Evolutionary conservation across 768 basidiomycete genomes (phyloP), one percentile per base, ranked within the genome.

Genomic region (Lentinula sp.): DNA sequence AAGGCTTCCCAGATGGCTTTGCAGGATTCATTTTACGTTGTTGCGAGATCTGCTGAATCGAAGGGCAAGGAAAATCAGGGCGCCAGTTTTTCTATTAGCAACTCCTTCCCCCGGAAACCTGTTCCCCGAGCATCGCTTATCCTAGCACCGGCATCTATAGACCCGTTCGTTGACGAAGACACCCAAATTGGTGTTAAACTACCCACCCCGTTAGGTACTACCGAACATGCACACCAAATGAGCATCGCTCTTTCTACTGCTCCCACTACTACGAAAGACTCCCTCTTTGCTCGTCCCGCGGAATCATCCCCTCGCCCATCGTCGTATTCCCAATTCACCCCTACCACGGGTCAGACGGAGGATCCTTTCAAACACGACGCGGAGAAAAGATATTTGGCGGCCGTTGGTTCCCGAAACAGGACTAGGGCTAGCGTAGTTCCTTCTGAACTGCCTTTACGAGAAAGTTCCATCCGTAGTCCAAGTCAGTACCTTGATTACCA

Each of bases 1-100:
- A 33, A 68, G 67, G 63, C 67, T 4, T 64, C 68, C 42, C 61
- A 69, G 57, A 57, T 62, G 35, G 58, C 68, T 55, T 58, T 61
- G 36, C 65, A 67, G 23, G 48, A 60, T 20, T 35, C 48, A 4
- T 9, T 37, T 4, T 20, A 37, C 52, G 32, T 43, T 37, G n/a
- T 35, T 15, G 32, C 50, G 16, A 23, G 36, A 12, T n/a, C 59
- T 42, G 32, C 50, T 66, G 67, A 3, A 51, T 71, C 61, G 65
- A 70, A 43, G 16, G 42, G 6, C 15, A 43, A n/a, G 46, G 46
- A 20, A 23, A 48, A 12, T 23, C 20, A 20, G 20, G 46, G 46
- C 16, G 46, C 12, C 2, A 10, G 23, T 67, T 63, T 33, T 65
- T 51, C 36, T 4, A 9, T 32, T 12, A 52, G 46, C 46, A 55